Evolutionary conservation across 2,329 filamentous ascomycete species (phyloP).

Genomic region (Penicillium hordei): DNA sequence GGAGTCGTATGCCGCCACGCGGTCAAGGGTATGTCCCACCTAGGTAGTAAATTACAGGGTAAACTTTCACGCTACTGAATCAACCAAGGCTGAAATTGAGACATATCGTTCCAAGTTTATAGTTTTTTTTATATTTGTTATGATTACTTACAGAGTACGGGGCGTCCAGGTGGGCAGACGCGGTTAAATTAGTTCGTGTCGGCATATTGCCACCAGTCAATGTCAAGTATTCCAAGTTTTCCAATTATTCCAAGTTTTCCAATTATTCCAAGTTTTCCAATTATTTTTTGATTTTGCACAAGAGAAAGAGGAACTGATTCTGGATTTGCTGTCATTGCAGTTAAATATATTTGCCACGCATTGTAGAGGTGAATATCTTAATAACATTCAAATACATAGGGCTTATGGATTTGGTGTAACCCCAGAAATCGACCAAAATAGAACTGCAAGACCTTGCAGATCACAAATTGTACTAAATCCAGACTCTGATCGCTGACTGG

Average conservation of each 20-base stretch:
- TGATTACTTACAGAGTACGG: background rate
- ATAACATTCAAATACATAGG: background rate
- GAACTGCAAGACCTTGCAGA: constrained; percentile 23
- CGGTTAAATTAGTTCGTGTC: constrained; percentile 1
- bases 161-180: background rate
- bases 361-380: background rate
- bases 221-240: background rate
- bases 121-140: background rate
- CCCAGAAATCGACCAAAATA: constrained; percentile 19
- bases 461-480: constrained; percentile 15
- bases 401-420: constrained; percentile 21
- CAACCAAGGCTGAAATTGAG: background rate
- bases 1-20: constrained; percentile 21
- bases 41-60: background rate
- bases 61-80: background rate
- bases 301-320: no score
- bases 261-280: no score
- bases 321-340: no score
- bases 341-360: background rate
- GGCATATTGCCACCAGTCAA: constrained; percentile 5
- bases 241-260: background rate
- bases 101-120: background rate
- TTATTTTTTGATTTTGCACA: no score
- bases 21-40: constrained; percentile 8
- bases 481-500: constrained; percentile 13